Percentiles rank a stretch among this genome's conserved stretches.
Evolutionary conservation across 805 yeast genomes (phyloP).

Genomic region (Monosporozyma aerobia): DNA sequence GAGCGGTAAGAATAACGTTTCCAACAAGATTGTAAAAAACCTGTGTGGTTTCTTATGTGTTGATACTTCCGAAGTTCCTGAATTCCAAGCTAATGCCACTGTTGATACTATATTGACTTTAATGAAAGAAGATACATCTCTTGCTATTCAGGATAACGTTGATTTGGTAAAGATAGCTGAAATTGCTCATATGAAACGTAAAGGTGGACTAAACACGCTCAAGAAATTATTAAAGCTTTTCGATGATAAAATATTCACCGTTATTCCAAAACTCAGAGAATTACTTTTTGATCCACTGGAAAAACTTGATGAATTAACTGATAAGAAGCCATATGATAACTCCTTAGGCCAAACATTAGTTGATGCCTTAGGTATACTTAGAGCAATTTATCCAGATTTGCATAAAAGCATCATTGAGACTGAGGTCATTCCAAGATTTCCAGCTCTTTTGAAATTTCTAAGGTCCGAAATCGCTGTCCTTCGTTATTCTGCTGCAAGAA

Average conservation of each 20-base stretch:
- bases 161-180: constrained; percentile 54
- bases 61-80: constrained; percentile 94
- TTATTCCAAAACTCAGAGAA: constrained; percentile 57
- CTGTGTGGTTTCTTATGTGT: constrained; percentile 89
- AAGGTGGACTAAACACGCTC: constrained; percentile 72
- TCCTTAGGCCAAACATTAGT: constrained; percentile 68
- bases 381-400: constrained; percentile 63
- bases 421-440: constrained; percentile 45
- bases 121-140: constrained; percentile 63
- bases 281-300: constrained; percentile 60
- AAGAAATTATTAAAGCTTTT: constrained; percentile 48
- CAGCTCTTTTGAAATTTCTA: constrained; percentile 44
- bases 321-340: constrained; percentile 25
- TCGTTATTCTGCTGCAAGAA: constrained; percentile 83
- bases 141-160: constrained; percentile 52
- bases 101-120: constrained; percentile 57
- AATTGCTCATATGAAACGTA: constrained; percentile 70
- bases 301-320: constrained; percentile 23
- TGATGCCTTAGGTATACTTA: constrained; percentile 75
- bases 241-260: constrained; percentile 44
- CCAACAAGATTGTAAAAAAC: constrained; percentile 83
- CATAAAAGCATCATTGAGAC: constrained; percentile 36
- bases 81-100: constrained; percentile 57
- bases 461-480: constrained; percentile 70
- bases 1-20: constrained; percentile 57